A percentile compares a stretch with the other conserved stretches of the same genome.
Conservation (phyloP, 257 asterid genomes). For the Sherardia arvensis region DNA sequence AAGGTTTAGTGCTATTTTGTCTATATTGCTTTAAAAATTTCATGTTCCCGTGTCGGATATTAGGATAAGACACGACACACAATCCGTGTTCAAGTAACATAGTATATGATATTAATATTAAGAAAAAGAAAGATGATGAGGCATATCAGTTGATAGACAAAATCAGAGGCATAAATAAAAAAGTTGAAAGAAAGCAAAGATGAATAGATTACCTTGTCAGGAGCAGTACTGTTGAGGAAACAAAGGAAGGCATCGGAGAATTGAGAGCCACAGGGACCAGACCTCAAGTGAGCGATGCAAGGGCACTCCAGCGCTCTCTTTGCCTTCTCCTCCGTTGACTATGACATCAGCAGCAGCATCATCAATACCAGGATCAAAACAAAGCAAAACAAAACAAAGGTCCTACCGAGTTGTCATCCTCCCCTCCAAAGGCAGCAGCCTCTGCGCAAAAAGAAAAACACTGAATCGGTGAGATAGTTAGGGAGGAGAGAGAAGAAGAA, state of each 20-base stretch:
- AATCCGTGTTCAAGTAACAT: too few species aligned
- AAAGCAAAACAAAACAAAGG: neutral
- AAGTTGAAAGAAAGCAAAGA: too few species aligned
- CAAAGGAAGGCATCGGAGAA: constrained; percentile 85
- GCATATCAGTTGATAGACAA: too few species aligned
- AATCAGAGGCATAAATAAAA: too few species aligned
- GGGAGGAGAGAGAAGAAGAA: too few species aligned
- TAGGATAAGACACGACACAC: too few species aligned
- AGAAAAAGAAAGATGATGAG: too few species aligned
- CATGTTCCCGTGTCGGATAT: too few species aligned
- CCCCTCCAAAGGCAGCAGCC: constrained; percentile 70
- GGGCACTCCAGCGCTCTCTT: constrained; percentile 88
- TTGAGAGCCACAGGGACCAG: constrained; percentile 72
- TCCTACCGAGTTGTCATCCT: constrained; percentile 28
- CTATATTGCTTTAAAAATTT: too few species aligned
- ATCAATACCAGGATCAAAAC: neutral
- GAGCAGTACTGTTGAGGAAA: constrained; percentile 83
- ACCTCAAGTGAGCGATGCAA: constrained; percentile 61
- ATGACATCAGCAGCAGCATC: neutral
- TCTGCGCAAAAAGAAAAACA: constrained; percentile 21
- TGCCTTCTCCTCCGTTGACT: constrained; percentile 63
- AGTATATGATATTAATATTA: too few species aligned
- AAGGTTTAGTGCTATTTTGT: too few species aligned
- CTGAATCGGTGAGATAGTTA: neutral
- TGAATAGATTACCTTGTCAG: constrained; percentile 36